These are phyloP conservation scores for Xerocomellus intermedius DNA, from an alignment of 768 basidiomycete genomes.

Conservation along the genomic window DNA sequence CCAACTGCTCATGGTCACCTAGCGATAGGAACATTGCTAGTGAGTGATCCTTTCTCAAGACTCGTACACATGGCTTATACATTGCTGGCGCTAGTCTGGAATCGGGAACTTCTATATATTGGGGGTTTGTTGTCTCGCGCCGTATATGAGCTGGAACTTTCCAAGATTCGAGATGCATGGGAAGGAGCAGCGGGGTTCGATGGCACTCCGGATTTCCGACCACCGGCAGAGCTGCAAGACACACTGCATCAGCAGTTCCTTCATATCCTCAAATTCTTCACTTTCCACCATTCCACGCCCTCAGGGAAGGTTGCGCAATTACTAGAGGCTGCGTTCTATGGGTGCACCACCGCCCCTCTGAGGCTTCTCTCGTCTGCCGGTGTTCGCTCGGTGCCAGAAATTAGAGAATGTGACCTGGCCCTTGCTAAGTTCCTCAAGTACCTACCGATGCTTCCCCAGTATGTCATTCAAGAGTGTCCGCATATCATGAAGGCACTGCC, in stretches of 20 bases:
- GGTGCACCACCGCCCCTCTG: conserved; percentile 38
- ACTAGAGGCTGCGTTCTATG: conserved; percentile 76
- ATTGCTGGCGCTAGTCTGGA: background rate
- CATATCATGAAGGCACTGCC: conserved; percentile 37
- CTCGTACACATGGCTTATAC: too few species aligned
- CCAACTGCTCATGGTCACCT: background rate
- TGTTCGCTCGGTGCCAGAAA: conserved; percentile 56
- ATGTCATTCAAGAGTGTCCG: conserved; percentile 30
- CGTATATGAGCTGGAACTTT: background rate
- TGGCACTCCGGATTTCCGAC: background rate
- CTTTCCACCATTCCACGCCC: conserved; percentile 49
- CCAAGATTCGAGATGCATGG: background rate
- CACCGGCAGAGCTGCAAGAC: background rate
- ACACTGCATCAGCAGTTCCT: conserved; percentile 55
- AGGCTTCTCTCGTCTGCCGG: conserved; percentile 26
- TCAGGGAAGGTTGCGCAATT: conserved; percentile 66
- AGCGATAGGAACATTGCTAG: background rate
- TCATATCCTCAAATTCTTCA: conserved; percentile 62
- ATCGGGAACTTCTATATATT: background rate
- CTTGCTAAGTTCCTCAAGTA: conserved; percentile 71
- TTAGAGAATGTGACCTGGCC: conserved; percentile 37
- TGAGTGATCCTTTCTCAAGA: background rate
- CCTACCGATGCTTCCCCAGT: conserved; percentile 69
- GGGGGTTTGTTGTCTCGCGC: background rate
- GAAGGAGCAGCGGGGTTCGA: background rate